Evolutionary conservation across 2,329 filamentous ascomycete species (phyloP).

Genomic region (Chaetomium strumarium): DNA sequence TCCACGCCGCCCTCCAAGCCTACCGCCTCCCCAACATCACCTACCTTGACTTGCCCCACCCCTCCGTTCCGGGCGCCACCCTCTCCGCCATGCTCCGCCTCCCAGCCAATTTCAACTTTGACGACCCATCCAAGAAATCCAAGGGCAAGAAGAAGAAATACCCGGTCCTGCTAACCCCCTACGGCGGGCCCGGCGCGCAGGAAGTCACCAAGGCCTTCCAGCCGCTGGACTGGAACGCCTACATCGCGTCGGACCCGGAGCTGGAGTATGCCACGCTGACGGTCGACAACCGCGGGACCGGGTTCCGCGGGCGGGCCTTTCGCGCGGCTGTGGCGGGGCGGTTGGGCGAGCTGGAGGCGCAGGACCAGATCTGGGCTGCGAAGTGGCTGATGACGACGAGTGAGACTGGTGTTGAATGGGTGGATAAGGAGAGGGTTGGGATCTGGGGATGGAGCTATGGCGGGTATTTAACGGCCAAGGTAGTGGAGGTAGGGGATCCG

Average conservation of each 20-base stretch:
- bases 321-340: conserved; percentile 51
- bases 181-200: conserved; percentile 62
- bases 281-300: conserved; percentile 63
- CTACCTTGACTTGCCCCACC: conserved; percentile 57
- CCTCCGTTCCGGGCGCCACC: conserved; percentile 52
- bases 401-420: too few relatives aligned
- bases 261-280: conserved; percentile 63
- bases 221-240: conserved; percentile 52
- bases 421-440: conserved; percentile 54
- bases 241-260: conserved; percentile 61
- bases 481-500: conserved; percentile 55
- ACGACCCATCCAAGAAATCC: conserved; percentile 50
- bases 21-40: conserved; percentile 60
- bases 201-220: conserved; percentile 53
- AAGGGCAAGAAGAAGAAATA: too few relatives aligned
- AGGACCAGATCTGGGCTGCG: conserved; percentile 64
- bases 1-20: conserved; percentile 48
- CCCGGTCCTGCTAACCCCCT: conserved; percentile 60
- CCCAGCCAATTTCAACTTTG: conserved; percentile 60
- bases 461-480: conserved; percentile 61
- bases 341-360: conserved; percentile 57
- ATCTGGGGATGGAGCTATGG: conserved; percentile 68
- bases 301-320: conserved; percentile 57
- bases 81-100: conserved; percentile 61
- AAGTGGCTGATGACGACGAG: conserved; percentile 47